Evolutionary conservation across 192 early-diverging fungal genomes (phyloP).

Genomic region (Radiomyces spectabilis): DNA sequence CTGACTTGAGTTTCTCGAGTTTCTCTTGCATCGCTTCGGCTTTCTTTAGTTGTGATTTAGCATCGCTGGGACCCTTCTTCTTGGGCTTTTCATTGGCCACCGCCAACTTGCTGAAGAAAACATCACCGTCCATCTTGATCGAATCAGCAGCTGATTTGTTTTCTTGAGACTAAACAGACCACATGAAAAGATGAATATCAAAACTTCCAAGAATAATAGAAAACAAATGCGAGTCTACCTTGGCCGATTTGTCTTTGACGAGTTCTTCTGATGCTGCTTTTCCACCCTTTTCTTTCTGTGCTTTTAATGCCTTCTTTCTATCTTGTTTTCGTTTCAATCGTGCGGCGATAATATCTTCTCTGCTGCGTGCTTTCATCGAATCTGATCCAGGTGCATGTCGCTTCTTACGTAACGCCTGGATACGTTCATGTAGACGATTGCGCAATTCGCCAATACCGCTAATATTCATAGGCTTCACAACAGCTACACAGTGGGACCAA

Average conservation of each 20-base stretch:
- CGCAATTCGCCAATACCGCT: slow-evolving; percentile 51
- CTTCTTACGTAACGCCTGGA: slow-evolving; percentile 50
- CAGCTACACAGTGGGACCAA: no score
- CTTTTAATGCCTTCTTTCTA: slow-evolving; percentile 50
- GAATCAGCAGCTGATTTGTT: slow-evolving; percentile 30
- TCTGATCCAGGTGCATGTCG: slow-evolving; percentile 54
- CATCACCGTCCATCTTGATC: slow-evolving; percentile 44
- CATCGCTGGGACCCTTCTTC: slow-evolving; percentile 55
- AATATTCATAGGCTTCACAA: slow-evolving; percentile 28
- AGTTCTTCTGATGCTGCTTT: slow-evolving; percentile 43
- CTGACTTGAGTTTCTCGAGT: slow-evolving; percentile 59
- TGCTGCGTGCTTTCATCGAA: slow-evolving; percentile 39
- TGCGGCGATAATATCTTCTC: slow-evolving; percentile 72
- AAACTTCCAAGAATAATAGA: no score
- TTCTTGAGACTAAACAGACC: background rate
- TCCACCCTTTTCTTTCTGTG: slow-evolving; percentile 51
- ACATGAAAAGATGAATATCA: no score
- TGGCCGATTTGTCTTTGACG: slow-evolving; percentile 35
- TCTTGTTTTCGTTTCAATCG: slow-evolving; percentile 65
- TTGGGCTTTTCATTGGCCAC: slow-evolving; percentile 61
- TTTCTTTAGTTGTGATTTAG: slow-evolving; percentile 55
- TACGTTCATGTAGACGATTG: slow-evolving; percentile 54
- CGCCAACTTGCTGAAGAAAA: slow-evolving; percentile 62
- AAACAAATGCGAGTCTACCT: background rate
- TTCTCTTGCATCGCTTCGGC: slow-evolving; percentile 72